phyloP scores from a whole-genome alignment of 140 eudicot genomes.

The Anethum foeniculum region DNA sequence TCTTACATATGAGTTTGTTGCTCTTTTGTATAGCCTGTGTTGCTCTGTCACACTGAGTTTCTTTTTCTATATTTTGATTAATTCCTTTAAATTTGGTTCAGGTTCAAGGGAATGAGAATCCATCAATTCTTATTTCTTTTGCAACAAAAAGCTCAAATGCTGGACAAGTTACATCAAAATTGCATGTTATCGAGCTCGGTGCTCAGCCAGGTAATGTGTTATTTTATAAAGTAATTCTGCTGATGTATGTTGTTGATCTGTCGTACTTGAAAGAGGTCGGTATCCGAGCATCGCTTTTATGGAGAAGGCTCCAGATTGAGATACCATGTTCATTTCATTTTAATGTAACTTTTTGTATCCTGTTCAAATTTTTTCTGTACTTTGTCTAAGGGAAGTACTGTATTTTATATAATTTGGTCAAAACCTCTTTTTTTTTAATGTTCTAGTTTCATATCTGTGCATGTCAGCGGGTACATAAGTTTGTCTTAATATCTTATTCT shows the following conservation, averaged over 20 bases:
- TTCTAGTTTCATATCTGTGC: not conserved
- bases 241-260: not conserved
- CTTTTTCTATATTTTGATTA: not conserved
- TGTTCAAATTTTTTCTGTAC: too few relatives aligned
- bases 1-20: not conserved
- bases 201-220: constrained; percentile 79
- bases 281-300: not conserved
- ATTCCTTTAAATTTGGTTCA: constrained; percentile 17
- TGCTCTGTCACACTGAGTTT: not conserved
- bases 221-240: not conserved
- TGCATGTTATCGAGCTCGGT: constrained; percentile 95
- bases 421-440: not conserved
- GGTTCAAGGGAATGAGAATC: constrained; percentile 93
- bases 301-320: not conserved
- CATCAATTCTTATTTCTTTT: constrained; percentile 80
- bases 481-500: not conserved
- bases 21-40: constrained; percentile 6
- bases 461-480: not conserved
- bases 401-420: not conserved
- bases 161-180: constrained; percentile 81
- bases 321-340: too few relatives aligned
- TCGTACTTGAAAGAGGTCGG: not conserved
- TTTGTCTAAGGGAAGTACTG: too few relatives aligned
- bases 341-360: too few relatives aligned
- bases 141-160: constrained; percentile 90